Base-by-base conservation (phyloP, 805 yeast genomes). In the Lipomyces orientalis region DNA sequence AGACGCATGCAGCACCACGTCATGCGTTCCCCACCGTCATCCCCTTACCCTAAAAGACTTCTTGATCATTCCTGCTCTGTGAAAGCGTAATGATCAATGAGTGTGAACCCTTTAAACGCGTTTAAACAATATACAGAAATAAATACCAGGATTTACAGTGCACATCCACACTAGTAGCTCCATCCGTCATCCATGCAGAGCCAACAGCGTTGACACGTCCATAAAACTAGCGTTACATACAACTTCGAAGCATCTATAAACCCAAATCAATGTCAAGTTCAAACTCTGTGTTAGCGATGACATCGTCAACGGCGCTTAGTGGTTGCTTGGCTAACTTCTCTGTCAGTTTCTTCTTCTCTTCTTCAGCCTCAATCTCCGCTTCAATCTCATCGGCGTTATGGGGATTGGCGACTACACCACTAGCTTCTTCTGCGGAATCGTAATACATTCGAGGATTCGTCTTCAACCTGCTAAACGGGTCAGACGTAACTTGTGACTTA, bases 381-480 rank as follows among this genome's bases (percentile, higher is more conserved):
- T 81, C 81, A 6, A 87, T 88, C 49, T 43, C 49, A 64, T 85
- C 84, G 43, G 81, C 83, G 2, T 88, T 90, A 76, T 83, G 84
- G 71, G 84, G 87, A 72, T 88, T 86, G 70, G 67, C 69, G 19
- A 64, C 69, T 8, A 64, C 58, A 5, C 69, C 56, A 84, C 89
- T 68, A 83, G 85, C 69, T 83, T 83, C 69, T 84, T 86, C 58
- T 83, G 80, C 65, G 78, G 79, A 70, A 62, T 75, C 75, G 66
- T 93, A 92, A 79, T 91, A 94, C 68, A 91, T 87, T 74, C 91
- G 86, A 0, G 98, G 91, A 69, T 88, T 90, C 0, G 98, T 94
- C 77, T 91, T 89, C 76, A 95, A 85, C 77, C 98, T 87, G 72
- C 90, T 87, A 79, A 95, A 95, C 29, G 99, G 98, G 80, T 95